Evolutionary conservation across 228 moss, liverwort and hornwort species (phyloP).

Genomic region (Sphagnum fallax): DNA sequence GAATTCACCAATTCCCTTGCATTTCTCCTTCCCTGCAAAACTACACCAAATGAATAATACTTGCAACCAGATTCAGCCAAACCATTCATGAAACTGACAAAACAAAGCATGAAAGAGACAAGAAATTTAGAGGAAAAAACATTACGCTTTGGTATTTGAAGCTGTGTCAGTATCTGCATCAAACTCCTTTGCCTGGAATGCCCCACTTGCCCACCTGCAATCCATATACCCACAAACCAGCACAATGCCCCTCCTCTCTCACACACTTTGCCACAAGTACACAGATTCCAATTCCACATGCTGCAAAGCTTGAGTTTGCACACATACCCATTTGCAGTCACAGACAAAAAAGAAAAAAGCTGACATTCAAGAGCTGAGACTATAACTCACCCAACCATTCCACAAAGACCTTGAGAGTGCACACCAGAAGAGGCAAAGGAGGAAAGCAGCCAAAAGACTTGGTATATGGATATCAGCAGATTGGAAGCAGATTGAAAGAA

Average conservation of each 20-base stretch:
- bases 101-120: not conserved
- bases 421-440: no score
- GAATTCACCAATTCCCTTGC: not conserved
- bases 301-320: no score
- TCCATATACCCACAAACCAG: not conserved
- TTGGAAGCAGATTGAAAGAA: no score
- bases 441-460: no score
- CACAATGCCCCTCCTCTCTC: not conserved
- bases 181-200: slow-evolving; percentile 55
- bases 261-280: not conserved
- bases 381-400: no score
- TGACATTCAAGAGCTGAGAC: no score
- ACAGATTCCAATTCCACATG: not conserved
- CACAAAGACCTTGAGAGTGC: no score
- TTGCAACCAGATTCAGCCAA: not conserved
- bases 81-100: not conserved
- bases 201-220: slow-evolving; percentile 91
- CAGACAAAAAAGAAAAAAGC: no score
- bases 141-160: slow-evolving; percentile 58
- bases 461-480: no score
- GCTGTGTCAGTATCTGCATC: slow-evolving; percentile 37
- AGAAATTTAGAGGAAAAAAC: not conserved
- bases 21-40: not conserved
- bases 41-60: not conserved
- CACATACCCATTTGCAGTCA: no score